phyloP scores from a whole-genome alignment of 2,329 filamentous ascomycete genomes.

The Fusarium nygamai region DNA sequence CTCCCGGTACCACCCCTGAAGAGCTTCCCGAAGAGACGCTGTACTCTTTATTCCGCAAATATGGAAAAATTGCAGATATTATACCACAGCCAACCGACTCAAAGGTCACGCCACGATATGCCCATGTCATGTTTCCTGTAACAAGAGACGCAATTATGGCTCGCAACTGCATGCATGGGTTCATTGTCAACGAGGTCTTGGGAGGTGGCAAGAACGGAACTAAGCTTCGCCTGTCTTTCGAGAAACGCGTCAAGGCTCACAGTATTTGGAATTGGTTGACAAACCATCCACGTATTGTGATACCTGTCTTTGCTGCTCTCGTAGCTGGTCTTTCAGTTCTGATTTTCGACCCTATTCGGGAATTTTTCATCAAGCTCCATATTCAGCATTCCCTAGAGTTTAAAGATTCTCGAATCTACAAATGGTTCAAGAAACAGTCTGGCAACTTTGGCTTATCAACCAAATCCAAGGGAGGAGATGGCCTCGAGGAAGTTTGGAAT shows the following conservation, averaged over 20 bases:
- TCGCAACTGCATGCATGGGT: constrained; percentile 91
- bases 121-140: constrained; percentile 78
- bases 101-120: constrained; percentile 83
- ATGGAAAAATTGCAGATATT: constrained; percentile 92
- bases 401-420: constrained; percentile 76
- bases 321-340: constrained; percentile 85
- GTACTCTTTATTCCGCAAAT: constrained; percentile 87
- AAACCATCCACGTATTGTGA: constrained; percentile 86
- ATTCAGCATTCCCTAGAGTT: constrained; percentile 81
- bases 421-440: constrained; percentile 76
- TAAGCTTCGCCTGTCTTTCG: constrained; percentile 82
- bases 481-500: constrained; percentile 85
- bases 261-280: constrained; percentile 89
- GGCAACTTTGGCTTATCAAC: constrained; percentile 72
- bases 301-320: constrained; percentile 83
- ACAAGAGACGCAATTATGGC: constrained; percentile 85
- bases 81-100: constrained; percentile 84
- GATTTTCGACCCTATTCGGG: constrained; percentile 93
- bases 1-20: constrained; percentile 74
- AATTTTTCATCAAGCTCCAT: constrained; percentile 90
- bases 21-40: constrained; percentile 88
- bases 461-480: constrained; percentile 70
- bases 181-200: constrained; percentile 71
- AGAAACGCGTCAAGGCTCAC: constrained; percentile 78
- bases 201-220: constrained; percentile 83